Evolutionary conservation across 345 rosid genomes (phyloP), one percentile per base, ranked within the genome.

Genomic region (Lepidium sativum): DNA sequence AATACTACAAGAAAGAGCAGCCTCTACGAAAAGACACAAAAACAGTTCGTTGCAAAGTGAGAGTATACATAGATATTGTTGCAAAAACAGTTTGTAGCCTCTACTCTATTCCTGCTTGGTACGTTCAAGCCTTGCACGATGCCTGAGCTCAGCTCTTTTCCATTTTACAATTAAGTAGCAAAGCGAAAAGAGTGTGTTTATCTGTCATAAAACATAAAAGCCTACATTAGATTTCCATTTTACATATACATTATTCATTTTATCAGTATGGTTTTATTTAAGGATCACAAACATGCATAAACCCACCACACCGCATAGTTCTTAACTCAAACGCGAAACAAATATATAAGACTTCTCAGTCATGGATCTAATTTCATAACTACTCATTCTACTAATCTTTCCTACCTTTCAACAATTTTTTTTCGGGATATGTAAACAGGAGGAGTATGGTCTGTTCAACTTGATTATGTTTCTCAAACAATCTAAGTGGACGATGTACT

Each of bases 101-200:
- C n/a, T n/a, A n/a, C n/a, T n/a, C 82, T 81, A 94, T 15, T 94
- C 97, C 76, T 85, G 69, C 82, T 94, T 94, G 41, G 80, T 70
- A 50, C 63, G 91, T 54, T 91, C 76, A 61, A 78, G 71, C 73
- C 92, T 85, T 47, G 97, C 91, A 0, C 87, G 91, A 73, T 94
- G 96, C 78, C 82, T 86, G 33, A 94, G 96, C 78, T 91, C 99
- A 4, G 99, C 97, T 76, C 64, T 88, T 78, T 94, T 94, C 97
- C 99, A 94, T 53, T 78, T 80, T 17, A 94, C 95, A 4, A 94
- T 91, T 60, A 88, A 63, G 77, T 79, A 73, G 77, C 99, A 88
- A 51, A 94, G 76, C 16, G 90, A 80, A 38, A 86, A 84, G 15
- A 95, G 92, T 4, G 92, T 85, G 76, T 90, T 94, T 65, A 91